These are phyloP conservation scores for Mycena venus DNA, from an alignment of 768 basidiomycete genomes.

Conservation along the genomic window DNA sequence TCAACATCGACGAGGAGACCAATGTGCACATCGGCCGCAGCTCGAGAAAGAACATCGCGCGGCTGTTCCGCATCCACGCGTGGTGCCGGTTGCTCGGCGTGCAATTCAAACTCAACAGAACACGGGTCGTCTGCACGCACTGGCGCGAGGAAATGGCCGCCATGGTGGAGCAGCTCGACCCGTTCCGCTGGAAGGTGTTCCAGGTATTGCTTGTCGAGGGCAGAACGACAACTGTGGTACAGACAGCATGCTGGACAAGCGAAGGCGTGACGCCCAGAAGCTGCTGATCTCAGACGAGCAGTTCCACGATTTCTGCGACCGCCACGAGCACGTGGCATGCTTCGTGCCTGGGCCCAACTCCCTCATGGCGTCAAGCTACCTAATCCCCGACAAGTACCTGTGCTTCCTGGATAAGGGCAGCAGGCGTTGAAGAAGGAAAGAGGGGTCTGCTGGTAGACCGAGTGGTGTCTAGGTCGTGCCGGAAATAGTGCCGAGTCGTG, in stretches of 20 bases:
- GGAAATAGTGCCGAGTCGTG: too few species aligned
- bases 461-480: too few species aligned
- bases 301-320: not conserved
- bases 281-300: not conserved
- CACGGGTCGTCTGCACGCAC: not conserved
- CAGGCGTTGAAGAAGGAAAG: too few species aligned
- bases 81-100: not conserved
- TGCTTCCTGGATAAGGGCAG: slow-evolving; percentile 1
- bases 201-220: not conserved
- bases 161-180: slow-evolving; percentile 3
- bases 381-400: not conserved
- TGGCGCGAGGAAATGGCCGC: not conserved
- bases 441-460: too few species aligned
- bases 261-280: not conserved
- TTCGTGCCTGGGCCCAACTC: slow-evolving; percentile 1
- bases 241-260: not conserved
- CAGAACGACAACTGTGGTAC: not conserved
- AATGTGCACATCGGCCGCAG: slow-evolving; percentile 1
- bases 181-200: slow-evolving; percentile 2
- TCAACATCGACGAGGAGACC: slow-evolving; percentile 1
- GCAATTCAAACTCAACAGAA: slow-evolving; percentile 2
- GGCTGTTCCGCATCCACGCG: not conserved
- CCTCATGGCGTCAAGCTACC: slow-evolving; percentile 1
- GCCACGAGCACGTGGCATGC: not conserved
- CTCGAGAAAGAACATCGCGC: not conserved